Evolutionary conservation across 164 flowering plant genomes (phyloP), one percentile per base, ranked within the genome.

Genomic region (Tetracentron sinense): DNA sequence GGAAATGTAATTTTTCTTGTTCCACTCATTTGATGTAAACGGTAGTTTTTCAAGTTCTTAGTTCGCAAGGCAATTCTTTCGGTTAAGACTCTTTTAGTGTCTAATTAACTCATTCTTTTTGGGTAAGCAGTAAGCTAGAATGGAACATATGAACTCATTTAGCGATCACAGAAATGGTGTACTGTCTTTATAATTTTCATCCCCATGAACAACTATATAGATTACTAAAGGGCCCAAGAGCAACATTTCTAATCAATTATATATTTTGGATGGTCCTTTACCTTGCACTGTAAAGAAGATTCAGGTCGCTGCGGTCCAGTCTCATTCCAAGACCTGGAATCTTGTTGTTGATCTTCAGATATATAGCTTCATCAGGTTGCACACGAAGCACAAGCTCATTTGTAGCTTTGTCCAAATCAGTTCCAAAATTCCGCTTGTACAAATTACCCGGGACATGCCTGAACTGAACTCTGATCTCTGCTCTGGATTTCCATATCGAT

Each of bases 381-480:
- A 83, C 92, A 7, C 90, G 86, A 14, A 91, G 73, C 67, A 91
- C 85, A 64, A 91, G 96, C 80, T 91, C 97, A 58, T 89, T 91
- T 28, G 90, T 87, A 27, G 90, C 86, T 71, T 77, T 77, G 54
- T 87, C 90, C 26, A 84, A 61, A 74, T 87, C 83, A n/a, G 82
- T 76, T 20, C 88, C 92, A 61, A 85, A 75, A 62, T 76, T 80
- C 51, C 69, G 56, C 74, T 82, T 82, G 80, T 82, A 91, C 71
- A 91, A 60, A 66, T 85, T 85, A 8, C 97, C 97, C 5, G 97
- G 97, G 47, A 92, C 96, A 70, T 89, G 92, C 46, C 96, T 78
- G 71, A 92, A 92, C 64, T 87, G 97, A 28, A 92, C 88, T 60
- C 96, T 74, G 62, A 92, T 89, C 78, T 92, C 96, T 62, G 85